These are phyloP conservation scores for Mucor plumbeus DNA, from an alignment of 371 early-diverging fungal genomes.

Conservation along the genomic window DNA sequence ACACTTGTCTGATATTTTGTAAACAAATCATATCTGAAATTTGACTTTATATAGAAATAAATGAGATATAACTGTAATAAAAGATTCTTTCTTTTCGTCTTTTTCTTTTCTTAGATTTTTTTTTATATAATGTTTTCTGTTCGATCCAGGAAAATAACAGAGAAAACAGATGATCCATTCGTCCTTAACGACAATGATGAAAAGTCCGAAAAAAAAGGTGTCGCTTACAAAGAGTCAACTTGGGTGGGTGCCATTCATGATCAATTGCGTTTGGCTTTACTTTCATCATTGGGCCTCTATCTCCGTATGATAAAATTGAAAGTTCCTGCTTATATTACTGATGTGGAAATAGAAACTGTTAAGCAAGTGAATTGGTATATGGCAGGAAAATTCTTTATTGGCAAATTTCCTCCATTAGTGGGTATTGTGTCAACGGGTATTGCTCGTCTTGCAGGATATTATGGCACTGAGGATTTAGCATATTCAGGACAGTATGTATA, in stretches of 20 bases:
- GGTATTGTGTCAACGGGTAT: conserved; percentile 85
- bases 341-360: conserved; percentile 32
- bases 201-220: conserved; percentile 6
- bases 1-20: not conserved
- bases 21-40: not conserved
- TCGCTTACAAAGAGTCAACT: not conserved
- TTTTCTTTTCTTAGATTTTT: conserved; percentile 1
- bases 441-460: conserved; percentile 78
- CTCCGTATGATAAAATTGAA: conserved; percentile 17
- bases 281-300: conserved; percentile 17
- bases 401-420: conserved; percentile 66
- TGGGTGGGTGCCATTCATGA: conserved; percentile 13
- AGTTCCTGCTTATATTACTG: conserved; percentile 19
- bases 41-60: conserved; percentile 2
- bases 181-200: not conserved
- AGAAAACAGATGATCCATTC: conserved; percentile 22
- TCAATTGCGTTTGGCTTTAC: conserved; percentile 4
- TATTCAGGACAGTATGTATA: conserved; percentile 77
- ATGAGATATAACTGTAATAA: not conserved
- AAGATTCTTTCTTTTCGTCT: not conserved
- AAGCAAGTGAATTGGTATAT: conserved; percentile 49
- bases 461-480: conserved; percentile 83
- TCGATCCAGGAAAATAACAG: conserved; percentile 17
- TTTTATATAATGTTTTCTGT: conserved; percentile 23
- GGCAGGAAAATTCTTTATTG: conserved; percentile 48